Evolutionary conservation across 345 rosid species (phyloP), one percentile per base, ranked within the genome.

Genomic region (Ceriops zippeliana): DNA sequence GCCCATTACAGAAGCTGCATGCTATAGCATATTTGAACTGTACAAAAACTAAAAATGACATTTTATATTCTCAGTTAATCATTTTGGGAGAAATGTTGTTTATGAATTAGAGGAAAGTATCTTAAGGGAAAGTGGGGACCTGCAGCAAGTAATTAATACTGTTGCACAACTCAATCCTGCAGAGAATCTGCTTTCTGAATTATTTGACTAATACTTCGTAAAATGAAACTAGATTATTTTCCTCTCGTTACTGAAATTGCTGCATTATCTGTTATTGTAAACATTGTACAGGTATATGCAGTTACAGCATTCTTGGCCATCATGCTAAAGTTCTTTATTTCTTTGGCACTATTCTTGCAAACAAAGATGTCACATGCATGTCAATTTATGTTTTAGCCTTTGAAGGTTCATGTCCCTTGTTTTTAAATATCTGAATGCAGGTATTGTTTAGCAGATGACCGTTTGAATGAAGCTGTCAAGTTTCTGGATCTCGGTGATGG

Each of bases 361-460:
- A 22, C 20, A 34, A 16, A 19, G 42, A 26, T 17, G 30, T 56
- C 28, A 27, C 30, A 24, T 56, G 30, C 59, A 7, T 56, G 59
- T 7, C 2, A 56, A 42, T 42, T 42, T 13, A 13, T 42, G 49
- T 42, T 56, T 56, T 56, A 11, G 28, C 22, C 22, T 22, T 22
- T 22, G 4, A 24, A 52, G 22, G 6, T 54, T 26, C 27, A n/a
- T 54, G 28, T 34, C 37, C 37, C 37, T 34, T 54, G 13, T 28
- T 27, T 16, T 66, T 28, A 47, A 22, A 51, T 17, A 6, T 35
- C 53, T 69, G 52, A 61, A 22, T 62, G 74, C 93, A 93, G 97
- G 82, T 93, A 90, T 75, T 93, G 98, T 79, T 74, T 89, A 75
- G 97, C 93, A 0, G 98, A 93, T 82, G 97, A 93, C 59, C 87